A percentile compares a stretch with the other conserved stretches of the same genome.
These are phyloP conservation scores for Forsythia suspensa DNA, from an alignment of 257 asterid species.

Conservation along the genomic window DNA sequence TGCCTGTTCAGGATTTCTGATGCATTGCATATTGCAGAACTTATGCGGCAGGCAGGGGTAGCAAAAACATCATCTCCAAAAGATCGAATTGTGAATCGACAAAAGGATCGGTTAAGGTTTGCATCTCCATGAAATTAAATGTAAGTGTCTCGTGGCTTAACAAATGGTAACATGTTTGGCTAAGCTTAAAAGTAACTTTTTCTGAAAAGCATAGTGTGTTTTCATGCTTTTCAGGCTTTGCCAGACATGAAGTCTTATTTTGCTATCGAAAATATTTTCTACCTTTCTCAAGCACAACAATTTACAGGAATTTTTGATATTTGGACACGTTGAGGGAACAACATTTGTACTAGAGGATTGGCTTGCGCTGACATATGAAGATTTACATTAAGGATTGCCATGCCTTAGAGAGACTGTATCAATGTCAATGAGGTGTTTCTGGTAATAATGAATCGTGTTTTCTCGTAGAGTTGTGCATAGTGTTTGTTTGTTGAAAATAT, in stretches of 20 bases:
- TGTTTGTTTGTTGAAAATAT: conserved; percentile 17
- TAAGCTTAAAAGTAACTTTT: background rate
- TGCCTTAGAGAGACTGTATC: conserved; percentile 11
- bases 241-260: background rate
- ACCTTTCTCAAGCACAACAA: conserved; percentile 12
- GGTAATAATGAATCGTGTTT: conserved; percentile 19
- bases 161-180: background rate
- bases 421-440: conserved; percentile 6
- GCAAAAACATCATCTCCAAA: conserved; percentile 78
- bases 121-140: conserved; percentile 71
- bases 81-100: conserved; percentile 54
- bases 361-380: conserved; percentile 3
- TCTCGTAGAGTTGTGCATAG: conserved; percentile 33
- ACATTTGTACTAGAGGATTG: background rate
- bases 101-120: conserved; percentile 60
- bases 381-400: conserved; percentile 9
- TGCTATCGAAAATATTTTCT: background rate
- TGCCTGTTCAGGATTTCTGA: conserved; percentile 11
- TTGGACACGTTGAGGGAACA: background rate
- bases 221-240: background rate
- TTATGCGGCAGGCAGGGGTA: conserved; percentile 79
- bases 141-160: conserved; percentile 14
- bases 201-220: background rate
- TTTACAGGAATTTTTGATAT: conserved; percentile 17
- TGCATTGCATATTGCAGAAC: conserved; percentile 56